Base-by-base conservation (phyloP, 2,329 filamentous ascomycete genomes). In the Colletotrichum lentis region DNA sequence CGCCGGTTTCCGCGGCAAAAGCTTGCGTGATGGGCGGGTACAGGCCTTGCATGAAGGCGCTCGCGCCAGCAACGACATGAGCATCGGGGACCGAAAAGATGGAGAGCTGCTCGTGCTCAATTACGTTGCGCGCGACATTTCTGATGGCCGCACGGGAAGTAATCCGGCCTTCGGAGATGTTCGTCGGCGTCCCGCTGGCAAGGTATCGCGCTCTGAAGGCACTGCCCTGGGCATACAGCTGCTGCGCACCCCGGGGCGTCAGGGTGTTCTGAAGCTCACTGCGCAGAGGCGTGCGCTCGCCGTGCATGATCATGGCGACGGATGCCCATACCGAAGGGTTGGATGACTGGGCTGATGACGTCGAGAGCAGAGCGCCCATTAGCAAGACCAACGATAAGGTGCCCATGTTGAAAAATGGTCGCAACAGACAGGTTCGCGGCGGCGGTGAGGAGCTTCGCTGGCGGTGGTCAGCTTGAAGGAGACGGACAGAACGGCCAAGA, bases 11-110 rank as follows among this genome's bases (percentile, higher is more conserved):
- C 5, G 77, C 74, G 6, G 77, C 73, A 39, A 79, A 80, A 0
- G 73, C 71, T 11, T 73, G 69, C 4, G 83, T 82, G 0, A 86
- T 84, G 0, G 93, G 92, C 2, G 94, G 93, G 75, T 97, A 97
- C 4, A 97, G 82, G 5, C 91, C 93, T 76, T 97, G 94, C 72
- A 96, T 80, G 78, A 97, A 96, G 0, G 90, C 93, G 59, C 87
- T 81, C 41, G 92, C 92, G 3, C 92, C 89, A 69, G 85, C 89
- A 59, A 88, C 86, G 39, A 94, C 74, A 73, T 80, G 84, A 31
- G 78, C 75, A 58, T 84, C 80, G 5, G 77, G 74, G 43, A 75
- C 80, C 22, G 81, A 80, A 39, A 79, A 70, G 41, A 85, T 72
- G 39, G 76, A 74, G 20, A 88, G 72, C 71, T 86, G 81, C 2